Evolutionary conservation across 73 alveolate species (phyloP).

Genomic region (Paramecium tetraurelia): DNA sequence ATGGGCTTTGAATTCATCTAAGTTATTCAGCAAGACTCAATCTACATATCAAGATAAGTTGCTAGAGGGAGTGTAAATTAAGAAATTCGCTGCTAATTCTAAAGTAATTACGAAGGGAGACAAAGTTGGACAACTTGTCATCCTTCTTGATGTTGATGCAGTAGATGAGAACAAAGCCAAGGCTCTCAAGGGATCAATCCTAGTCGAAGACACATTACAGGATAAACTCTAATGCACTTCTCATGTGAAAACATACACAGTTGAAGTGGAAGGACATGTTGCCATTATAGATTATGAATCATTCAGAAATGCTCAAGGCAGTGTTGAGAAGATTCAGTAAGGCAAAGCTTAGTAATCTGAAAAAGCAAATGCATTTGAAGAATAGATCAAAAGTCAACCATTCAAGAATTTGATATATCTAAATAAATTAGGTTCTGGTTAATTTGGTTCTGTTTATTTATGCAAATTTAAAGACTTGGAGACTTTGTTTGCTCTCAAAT

Average conservation of each 20-base stretch:
- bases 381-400: slow-evolving; percentile 30
- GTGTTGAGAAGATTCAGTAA: slow-evolving; percentile 31
- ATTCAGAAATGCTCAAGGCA: slow-evolving; percentile 64
- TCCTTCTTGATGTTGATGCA: slow-evolving; percentile 58
- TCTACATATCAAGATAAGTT: slow-evolving; percentile 47
- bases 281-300: slow-evolving; percentile 59
- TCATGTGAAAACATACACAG: background rate
- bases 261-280: background rate
- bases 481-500: slow-evolving; percentile 75
- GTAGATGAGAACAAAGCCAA: slow-evolving; percentile 3
- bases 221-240: background rate
- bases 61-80: slow-evolving; percentile 49
- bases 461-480: slow-evolving; percentile 65
- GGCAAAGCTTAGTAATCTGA: slow-evolving; percentile 65
- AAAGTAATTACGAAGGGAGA: slow-evolving; percentile 58
- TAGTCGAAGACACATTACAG: background rate
- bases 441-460: slow-evolving; percentile 78
- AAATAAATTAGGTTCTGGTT: slow-evolving; percentile 77
- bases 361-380: background rate
- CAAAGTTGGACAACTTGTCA: slow-evolving; percentile 26
- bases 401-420: slow-evolving; percentile 67
- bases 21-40: slow-evolving; percentile 1
- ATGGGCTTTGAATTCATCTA: slow-evolving; percentile 67
- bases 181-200: background rate
- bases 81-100: slow-evolving; percentile 56